Percentiles rank a stretch among this genome's conserved stretches.
Conservation (phyloP, 1,284 basidiomycete species). For the Anthracocystis setariae region DNA sequence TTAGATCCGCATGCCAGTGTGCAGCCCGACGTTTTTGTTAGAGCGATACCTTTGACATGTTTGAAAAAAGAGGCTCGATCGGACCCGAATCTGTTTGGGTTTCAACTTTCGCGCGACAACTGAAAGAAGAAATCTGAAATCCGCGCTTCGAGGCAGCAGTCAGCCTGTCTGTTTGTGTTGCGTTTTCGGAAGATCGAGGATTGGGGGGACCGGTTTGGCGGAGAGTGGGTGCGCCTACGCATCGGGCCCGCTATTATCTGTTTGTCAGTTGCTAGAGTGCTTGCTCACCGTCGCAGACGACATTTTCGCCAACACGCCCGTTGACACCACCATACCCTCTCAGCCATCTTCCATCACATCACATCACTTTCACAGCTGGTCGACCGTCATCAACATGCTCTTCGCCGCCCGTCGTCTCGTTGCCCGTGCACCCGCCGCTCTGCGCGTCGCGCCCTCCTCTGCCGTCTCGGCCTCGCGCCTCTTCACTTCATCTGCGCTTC, state of each 20-base stretch:
- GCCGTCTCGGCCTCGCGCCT: conserved; percentile 45
- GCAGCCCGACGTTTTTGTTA: too few relatives aligned
- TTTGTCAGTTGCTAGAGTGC: background rate
- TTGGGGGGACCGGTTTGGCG: background rate
- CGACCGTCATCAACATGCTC: conserved; percentile 28
- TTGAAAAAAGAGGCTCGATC: background rate
- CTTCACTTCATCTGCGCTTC: conserved; percentile 53
- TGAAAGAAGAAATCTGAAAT: background rate
- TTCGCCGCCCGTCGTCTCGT: conserved; percentile 50
- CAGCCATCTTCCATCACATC: conserved; percentile 12
- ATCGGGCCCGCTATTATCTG: background rate
- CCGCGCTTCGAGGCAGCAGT: conserved; percentile 10
- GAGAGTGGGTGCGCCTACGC: background rate
- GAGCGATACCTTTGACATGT: background rate
- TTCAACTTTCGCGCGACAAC: conserved; percentile 18
- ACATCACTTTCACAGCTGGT: conserved; percentile 1
- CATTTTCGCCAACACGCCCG: conserved; percentile 13
- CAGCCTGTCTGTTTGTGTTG: background rate
- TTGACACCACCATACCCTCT: conserved; percentile 5
- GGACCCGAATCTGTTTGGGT: conserved; percentile 22
- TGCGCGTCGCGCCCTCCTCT: conserved; percentile 45
- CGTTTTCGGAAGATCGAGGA: conserved; percentile 42
- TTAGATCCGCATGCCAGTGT: too few relatives aligned
- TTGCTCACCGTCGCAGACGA: conserved; percentile 16
- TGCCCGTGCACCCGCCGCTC: conserved; percentile 44